A percentile compares a stretch with the other conserved stretches of the same genome.
phyloP scores from a whole-genome alignment of 2,329 filamentous ascomycete species.

The Beauveria brongniartii region DNA sequence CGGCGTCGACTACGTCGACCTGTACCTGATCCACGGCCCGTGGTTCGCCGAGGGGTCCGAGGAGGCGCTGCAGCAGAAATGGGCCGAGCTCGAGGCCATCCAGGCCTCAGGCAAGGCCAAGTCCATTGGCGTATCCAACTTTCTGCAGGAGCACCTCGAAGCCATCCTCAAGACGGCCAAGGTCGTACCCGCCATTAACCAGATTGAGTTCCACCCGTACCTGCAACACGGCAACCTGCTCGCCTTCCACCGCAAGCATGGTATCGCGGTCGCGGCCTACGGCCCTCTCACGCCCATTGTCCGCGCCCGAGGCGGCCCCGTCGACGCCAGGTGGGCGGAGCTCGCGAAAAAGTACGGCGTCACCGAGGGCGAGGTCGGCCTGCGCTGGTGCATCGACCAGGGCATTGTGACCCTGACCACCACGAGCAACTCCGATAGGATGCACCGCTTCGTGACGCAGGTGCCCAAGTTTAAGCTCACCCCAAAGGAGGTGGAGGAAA shows the following conservation, averaged over 20 bases:
- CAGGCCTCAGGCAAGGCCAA: slow-evolving; percentile 55
- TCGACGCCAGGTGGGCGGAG: slow-evolving; percentile 41
- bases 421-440: slow-evolving; percentile 47
- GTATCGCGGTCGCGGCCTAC: slow-evolving; percentile 50
- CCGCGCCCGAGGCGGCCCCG: slow-evolving; percentile 40
- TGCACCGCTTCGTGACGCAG: slow-evolving; percentile 46
- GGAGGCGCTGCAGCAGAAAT: slow-evolving; percentile 47
- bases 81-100: slow-evolving; percentile 58
- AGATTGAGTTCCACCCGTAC: slow-evolving; percentile 76
- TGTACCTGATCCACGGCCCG: slow-evolving; percentile 58
- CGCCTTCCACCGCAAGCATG: slow-evolving; percentile 46
- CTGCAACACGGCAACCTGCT: slow-evolving; percentile 56
- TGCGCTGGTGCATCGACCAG: slow-evolving; percentile 54
- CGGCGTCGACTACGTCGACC: slow-evolving; percentile 62
- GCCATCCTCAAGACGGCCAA: slow-evolving; percentile 49
- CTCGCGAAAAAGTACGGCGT: slow-evolving; percentile 53
- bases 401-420: slow-evolving; percentile 53
- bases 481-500: slow-evolving; percentile 47
- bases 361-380: slow-evolving; percentile 44
- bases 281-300: slow-evolving; percentile 45
- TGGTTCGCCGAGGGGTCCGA: slow-evolving; percentile 40
- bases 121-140: slow-evolving; percentile 75
- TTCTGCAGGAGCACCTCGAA: slow-evolving; percentile 48
- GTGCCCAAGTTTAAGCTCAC: slow-evolving; percentile 50
- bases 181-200: slow-evolving; percentile 61